Evolutionary conservation across 2,329 filamentous ascomycete genomes (phyloP).

Genomic region (Purpureocillium takamizusanense): DNA sequence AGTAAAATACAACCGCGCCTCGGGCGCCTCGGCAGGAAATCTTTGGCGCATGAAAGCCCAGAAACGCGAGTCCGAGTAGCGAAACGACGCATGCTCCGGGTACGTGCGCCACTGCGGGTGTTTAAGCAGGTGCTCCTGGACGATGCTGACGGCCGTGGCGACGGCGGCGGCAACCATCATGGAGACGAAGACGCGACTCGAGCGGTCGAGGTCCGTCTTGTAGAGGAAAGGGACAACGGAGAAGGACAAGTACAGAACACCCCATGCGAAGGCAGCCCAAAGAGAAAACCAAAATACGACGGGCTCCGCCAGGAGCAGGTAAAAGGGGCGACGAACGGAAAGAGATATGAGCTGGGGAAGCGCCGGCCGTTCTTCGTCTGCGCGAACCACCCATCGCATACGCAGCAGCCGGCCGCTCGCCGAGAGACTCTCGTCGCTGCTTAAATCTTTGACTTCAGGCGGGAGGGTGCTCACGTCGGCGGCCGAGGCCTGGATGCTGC

Average conservation of each 20-base stretch:
- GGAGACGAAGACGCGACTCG: slow-evolving; percentile 64
- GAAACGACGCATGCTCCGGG: slow-evolving; percentile 9
- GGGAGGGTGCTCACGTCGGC: too few species aligned
- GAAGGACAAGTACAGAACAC: slow-evolving; percentile 78
- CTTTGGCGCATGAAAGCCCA: slow-evolving; percentile 36
- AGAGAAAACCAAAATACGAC: slow-evolving; percentile 81
- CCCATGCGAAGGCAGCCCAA: slow-evolving; percentile 88
- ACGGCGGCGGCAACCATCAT: slow-evolving; percentile 60
- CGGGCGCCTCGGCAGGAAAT: slow-evolving; percentile 51
- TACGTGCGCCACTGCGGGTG: slow-evolving; percentile 24
- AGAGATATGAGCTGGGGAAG: slow-evolving; percentile 61
- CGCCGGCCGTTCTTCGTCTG: slow-evolving; percentile 66
- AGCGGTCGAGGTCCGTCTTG: slow-evolving; percentile 50
- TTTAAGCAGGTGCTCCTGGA: slow-evolving; percentile 59
- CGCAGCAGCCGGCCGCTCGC: slow-evolving; percentile 25
- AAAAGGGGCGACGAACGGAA: slow-evolving; percentile 70
- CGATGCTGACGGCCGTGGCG: slow-evolving; percentile 60
- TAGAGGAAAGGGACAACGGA: slow-evolving; percentile 75
- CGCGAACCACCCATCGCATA: slow-evolving; percentile 71
- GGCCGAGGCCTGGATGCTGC: slow-evolving; percentile 2
- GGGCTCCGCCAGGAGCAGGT: slow-evolving; percentile 65
- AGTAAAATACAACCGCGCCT: slow-evolving; percentile 74
- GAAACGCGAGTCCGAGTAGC: slow-evolving; percentile 20
- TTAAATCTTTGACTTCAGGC: background rate
- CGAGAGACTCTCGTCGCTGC: background rate